These are phyloP conservation scores for Trichocladium uniseriatum DNA, from an alignment of 495 filamentous ascomycete species.

Conservation along the genomic window DNA sequence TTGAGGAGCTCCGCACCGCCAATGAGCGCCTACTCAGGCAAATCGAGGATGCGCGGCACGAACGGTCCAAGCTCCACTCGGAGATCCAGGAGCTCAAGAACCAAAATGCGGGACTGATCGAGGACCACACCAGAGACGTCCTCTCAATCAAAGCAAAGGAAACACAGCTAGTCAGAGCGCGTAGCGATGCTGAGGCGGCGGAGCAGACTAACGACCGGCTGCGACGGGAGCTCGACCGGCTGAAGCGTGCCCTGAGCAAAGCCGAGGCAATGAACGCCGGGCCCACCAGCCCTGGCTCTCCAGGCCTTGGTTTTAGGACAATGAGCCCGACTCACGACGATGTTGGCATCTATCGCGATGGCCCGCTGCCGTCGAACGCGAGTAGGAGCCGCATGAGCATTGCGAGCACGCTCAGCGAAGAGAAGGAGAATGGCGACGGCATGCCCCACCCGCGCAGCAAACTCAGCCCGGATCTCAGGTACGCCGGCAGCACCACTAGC, in stretches of 20 bases:
- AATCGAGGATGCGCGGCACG: slow-evolving; percentile 65
- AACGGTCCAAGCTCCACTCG: slow-evolving; percentile 61
- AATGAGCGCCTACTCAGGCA: slow-evolving; percentile 65
- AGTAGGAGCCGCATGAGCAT: slow-evolving; percentile 52
- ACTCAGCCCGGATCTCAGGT: slow-evolving; percentile 43
- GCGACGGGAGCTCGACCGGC: slow-evolving; percentile 78
- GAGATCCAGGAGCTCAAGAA: slow-evolving; percentile 85
- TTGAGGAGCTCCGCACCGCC: slow-evolving; percentile 77
- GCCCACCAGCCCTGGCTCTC: slow-evolving; percentile 30
- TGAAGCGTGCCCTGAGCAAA: slow-evolving; percentile 65
- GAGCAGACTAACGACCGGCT: slow-evolving; percentile 76
- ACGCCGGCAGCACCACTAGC: slow-evolving; percentile 40
- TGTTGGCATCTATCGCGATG: slow-evolving; percentile 49
- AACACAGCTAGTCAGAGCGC: slow-evolving; percentile 86
- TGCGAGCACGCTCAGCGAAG: slow-evolving; percentile 65
- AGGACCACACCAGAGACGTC: slow-evolving; percentile 93
- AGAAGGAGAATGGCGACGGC: slow-evolving; percentile 64
- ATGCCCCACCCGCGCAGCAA: slow-evolving; percentile 39
- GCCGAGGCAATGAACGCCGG: slow-evolving; percentile 40
- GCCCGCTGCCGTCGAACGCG: slow-evolving; percentile 19
- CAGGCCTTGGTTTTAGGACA: slow-evolving; percentile 25
- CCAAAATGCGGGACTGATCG: slow-evolving; percentile 91
- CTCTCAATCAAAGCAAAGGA: slow-evolving; percentile 97
- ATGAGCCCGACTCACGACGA: slow-evolving; percentile 41
- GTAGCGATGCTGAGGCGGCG: slow-evolving; percentile 79